phyloP scores from a whole-genome alignment of 257 asterid species.

The Hygrophila difformis region DNA sequence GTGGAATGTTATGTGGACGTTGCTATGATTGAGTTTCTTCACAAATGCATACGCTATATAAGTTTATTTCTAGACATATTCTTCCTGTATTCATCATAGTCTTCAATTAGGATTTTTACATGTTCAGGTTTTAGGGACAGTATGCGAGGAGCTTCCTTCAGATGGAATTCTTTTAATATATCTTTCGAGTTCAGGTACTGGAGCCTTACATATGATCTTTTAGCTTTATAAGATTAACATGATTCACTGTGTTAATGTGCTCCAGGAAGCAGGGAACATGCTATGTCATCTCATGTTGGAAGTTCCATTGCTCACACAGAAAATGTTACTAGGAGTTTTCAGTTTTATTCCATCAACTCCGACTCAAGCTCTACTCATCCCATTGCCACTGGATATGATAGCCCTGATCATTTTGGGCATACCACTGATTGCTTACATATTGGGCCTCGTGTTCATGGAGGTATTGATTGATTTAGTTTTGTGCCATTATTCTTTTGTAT shows the following conservation, averaged over 20 bases:
- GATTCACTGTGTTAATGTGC: conserved; percentile 20
- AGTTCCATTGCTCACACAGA: conserved; percentile 40
- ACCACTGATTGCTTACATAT: conserved; percentile 53
- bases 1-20: no score
- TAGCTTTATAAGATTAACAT: conserved; percentile 12
- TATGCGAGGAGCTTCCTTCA: conserved; percentile 88
- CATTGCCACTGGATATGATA: conserved; percentile 31
- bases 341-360: conserved; percentile 42
- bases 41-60: no score
- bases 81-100: background rate
- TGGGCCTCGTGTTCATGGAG: conserved; percentile 76
- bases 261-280: conserved; percentile 47
- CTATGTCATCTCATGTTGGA: conserved; percentile 46
- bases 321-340: conserved; percentile 39
- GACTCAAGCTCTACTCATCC: conserved; percentile 36
- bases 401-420: conserved; percentile 27
- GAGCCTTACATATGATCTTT: conserved; percentile 12
- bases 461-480: conserved; percentile 26
- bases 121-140: conserved; percentile 78
- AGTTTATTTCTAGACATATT: no score
- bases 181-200: conserved; percentile 70
- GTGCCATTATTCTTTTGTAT: background rate
- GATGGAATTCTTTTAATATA: conserved; percentile 84
- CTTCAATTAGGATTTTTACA: conserved; percentile 14
- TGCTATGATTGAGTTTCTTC: no score